Conservation (phyloP, 768 basidiomycete species). For the Crucibulum laeve region DNA sequence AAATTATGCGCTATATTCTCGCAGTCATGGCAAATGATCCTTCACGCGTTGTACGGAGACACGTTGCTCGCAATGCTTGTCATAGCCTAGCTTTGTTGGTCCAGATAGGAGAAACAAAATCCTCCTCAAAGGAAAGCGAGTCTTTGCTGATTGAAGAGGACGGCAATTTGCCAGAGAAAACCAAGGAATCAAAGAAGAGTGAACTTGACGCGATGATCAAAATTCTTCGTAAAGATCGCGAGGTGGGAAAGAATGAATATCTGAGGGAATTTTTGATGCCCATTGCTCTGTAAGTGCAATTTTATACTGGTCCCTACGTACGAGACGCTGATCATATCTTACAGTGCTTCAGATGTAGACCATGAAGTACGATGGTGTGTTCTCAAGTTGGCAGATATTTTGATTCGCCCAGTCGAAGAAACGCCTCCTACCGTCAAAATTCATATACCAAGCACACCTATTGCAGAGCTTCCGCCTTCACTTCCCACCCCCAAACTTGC, state of each 20-base stretch:
- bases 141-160: constrained; percentile 85
- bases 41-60: constrained; percentile 77
- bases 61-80: constrained; percentile 82
- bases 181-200: constrained; percentile 74
- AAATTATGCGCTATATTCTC: constrained; percentile 84
- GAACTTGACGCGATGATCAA: constrained; percentile 85
- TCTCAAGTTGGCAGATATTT: constrained; percentile 86
- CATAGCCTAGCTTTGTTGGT: constrained; percentile 84
- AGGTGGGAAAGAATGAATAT: constrained; percentile 75
- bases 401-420: constrained; percentile 81
- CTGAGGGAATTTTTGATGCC: constrained; percentile 80
- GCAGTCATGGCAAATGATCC: constrained; percentile 84
- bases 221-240: constrained; percentile 81
- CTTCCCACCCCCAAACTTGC: constrained; percentile 50
- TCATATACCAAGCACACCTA: constrained; percentile 72
- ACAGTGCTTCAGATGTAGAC: constrained; percentile 71
- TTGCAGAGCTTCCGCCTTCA: constrained; percentile 54
- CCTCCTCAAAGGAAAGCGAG: constrained; percentile 67
- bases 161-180: constrained; percentile 64
- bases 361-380: constrained; percentile 89
- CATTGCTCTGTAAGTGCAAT: constrained; percentile 60
- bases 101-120: constrained; percentile 88
- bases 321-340: constrained; percentile 5
- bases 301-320: constrained; percentile 17
- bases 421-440: constrained; percentile 82